These are phyloP conservation scores for Schwanniomyces polymorphus DNA, from an alignment of 805 yeast species.

Conservation along the genomic window DNA sequence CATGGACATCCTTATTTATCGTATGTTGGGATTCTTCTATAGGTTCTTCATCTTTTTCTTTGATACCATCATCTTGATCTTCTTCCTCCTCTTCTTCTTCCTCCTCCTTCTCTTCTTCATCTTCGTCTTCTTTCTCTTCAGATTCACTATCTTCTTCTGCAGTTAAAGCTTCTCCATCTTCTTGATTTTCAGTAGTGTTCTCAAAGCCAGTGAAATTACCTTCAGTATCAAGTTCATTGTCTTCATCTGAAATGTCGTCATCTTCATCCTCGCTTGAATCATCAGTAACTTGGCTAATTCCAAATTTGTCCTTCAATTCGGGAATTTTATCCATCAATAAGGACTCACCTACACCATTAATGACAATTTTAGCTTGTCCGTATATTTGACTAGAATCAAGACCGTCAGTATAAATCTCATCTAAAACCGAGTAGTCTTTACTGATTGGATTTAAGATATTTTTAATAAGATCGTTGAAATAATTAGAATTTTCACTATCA, in stretches of 20 bases:
- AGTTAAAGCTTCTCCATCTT: conserved; percentile 14
- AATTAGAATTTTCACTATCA: conserved; percentile 9
- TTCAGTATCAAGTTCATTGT: conserved; percentile 5
- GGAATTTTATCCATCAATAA: conserved; percentile 59
- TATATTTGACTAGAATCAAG: conserved; percentile 88
- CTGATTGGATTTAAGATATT: conserved; percentile 59
- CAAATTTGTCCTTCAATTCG: conserved; percentile 39
- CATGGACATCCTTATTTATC: conserved; percentile 50
- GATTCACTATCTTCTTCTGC: conserved; percentile 14
- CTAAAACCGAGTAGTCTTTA: conserved; percentile 59
- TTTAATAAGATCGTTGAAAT: conserved; percentile 42
- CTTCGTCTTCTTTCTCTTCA: conserved; percentile 18
- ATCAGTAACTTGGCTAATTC: conserved; percentile 19
- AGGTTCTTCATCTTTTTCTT: conserved; percentile 12
- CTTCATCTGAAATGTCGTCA: conserved; percentile 12
- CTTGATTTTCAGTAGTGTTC: conserved; percentile 13
- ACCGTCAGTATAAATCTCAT: conserved; percentile 82
- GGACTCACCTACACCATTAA: conserved; percentile 73
- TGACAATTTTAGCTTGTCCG: conserved; percentile 86
- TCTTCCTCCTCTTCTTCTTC: conserved; percentile 10
- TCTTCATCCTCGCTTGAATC: conserved; percentile 21
- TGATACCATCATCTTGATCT: conserved; percentile 13
- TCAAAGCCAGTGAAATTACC: conserved; percentile 17
- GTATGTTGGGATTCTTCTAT: conserved; percentile 54
- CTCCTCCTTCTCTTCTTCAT: conserved; percentile 15